Evolutionary conservation across 768 basidiomycete species (phyloP).

Genomic region (Holtermanniella nyarrowii): DNA sequence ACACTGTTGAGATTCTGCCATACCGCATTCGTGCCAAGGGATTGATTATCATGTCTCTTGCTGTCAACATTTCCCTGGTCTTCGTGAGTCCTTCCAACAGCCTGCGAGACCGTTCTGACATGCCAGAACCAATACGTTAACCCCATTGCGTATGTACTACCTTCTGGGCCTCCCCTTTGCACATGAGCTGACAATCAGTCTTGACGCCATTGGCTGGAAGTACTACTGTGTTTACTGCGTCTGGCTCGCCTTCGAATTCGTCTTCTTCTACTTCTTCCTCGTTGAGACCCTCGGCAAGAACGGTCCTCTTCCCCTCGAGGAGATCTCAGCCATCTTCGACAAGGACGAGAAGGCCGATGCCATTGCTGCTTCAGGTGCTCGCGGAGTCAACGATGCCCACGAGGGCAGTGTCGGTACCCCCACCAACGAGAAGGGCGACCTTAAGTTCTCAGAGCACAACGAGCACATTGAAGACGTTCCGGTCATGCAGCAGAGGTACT

Average conservation of each 20-base stretch:
- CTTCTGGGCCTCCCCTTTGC: too few species aligned
- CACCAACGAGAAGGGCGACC: constrained; percentile 3
- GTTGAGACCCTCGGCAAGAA: constrained; percentile 29
- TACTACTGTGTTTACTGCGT: constrained; percentile 25
- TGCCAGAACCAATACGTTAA: not conserved
- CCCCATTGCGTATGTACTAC: too few species aligned
- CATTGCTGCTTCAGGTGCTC: not conserved
- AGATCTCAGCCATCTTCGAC: constrained; percentile 22
- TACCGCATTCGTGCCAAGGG: constrained; percentile 76
- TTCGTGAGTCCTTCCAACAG: constrained; percentile 4
- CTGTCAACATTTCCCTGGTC: constrained; percentile 35
- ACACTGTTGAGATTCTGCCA: constrained; percentile 75
- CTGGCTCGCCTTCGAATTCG: constrained; percentile 29
- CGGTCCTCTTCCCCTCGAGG: constrained; percentile 20
- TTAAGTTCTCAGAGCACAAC: not conserved
- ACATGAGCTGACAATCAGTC: not conserved
- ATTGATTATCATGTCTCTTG: constrained; percentile 55
- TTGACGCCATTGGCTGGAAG: not conserved
- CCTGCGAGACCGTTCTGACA: not conserved
- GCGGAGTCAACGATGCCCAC: not conserved
- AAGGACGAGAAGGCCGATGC: not conserved
- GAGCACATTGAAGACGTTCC: constrained; percentile 3
- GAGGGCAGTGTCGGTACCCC: not conserved
- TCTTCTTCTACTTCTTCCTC: constrained; percentile 34
- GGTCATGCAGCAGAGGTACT: not conserved